These are phyloP conservation scores for Penicillium robsamsonii DNA, from an alignment of 495 filamentous ascomycete genomes.

Conservation along the genomic window DNA sequence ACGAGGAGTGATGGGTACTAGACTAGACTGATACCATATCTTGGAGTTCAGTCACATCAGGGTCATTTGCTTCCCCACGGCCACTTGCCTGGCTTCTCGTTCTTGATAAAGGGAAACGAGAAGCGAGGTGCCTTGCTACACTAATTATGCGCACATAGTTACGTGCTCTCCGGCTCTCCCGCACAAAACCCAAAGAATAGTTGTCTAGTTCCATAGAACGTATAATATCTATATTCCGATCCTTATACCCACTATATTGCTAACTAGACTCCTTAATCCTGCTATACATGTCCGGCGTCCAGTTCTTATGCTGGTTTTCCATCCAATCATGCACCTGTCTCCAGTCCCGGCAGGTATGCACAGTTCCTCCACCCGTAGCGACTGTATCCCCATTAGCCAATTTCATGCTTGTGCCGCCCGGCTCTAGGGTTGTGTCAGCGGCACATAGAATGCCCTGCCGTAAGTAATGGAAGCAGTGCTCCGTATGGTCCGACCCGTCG, in stretches of 20 bases:
- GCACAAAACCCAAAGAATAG: too few relatives aligned
- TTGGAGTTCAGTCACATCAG: background rate
- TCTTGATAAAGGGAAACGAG: too few relatives aligned
- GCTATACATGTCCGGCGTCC: background rate
- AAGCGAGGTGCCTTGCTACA: too few relatives aligned
- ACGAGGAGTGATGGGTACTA: background rate
- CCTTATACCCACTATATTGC: background rate
- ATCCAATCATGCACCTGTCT: background rate
- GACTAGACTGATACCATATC: background rate
- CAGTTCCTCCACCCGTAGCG: background rate
- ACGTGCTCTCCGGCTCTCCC: too few relatives aligned
- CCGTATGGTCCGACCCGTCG: background rate
- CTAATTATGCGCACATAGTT: too few relatives aligned
- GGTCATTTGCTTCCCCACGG: too few relatives aligned
- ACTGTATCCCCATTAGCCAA: background rate
- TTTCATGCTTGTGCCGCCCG: background rate
- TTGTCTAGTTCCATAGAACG: too few relatives aligned
- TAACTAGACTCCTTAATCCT: background rate
- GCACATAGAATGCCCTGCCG: background rate
- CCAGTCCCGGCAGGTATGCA: background rate
- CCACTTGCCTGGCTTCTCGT: too few relatives aligned
- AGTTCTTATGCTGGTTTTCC: background rate
- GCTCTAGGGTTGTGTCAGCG: background rate
- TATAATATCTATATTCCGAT: background rate
- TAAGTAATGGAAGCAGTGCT: background rate